These are phyloP conservation scores for Rhodosporidiobolus odoratus DNA, from an alignment of 768 basidiomycete genomes.

Conservation along the genomic window DNA sequence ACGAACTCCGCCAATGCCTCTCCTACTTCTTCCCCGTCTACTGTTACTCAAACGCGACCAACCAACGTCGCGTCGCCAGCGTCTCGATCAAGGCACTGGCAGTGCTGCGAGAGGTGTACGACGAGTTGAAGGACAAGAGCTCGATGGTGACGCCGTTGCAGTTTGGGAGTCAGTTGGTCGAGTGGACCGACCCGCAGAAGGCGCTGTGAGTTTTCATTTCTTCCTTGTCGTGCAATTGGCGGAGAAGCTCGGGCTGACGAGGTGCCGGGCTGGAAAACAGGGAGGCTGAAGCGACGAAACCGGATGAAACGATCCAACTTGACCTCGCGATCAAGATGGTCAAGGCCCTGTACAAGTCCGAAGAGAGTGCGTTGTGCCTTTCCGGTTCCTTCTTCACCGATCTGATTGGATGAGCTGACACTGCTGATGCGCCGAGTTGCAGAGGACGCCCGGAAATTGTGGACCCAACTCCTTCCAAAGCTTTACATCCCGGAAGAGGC, in stretches of 20 bases:
- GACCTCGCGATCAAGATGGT: conserved; percentile 47
- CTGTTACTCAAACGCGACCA: conserved; percentile 68
- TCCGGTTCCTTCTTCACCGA: background rate
- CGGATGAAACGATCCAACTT: conserved; percentile 46
- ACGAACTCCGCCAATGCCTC: conserved; percentile 76
- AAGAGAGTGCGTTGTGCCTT: conserved; percentile 44
- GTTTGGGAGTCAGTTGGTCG: conserved; percentile 49
- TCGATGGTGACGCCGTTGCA: conserved; percentile 46
- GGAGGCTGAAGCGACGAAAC: conserved; percentile 42
- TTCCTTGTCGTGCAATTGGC: background rate
- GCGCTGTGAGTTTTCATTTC: conserved; percentile 44
- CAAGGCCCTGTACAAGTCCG: conserved; percentile 44
- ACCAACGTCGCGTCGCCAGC: conserved; percentile 69
- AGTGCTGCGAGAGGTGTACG: conserved; percentile 46
- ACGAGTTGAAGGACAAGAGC: conserved; percentile 47
- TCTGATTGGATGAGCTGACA: background rate
- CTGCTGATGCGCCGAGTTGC: background rate
- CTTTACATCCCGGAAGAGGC: conserved; percentile 48
- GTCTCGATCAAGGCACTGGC: conserved; percentile 48
- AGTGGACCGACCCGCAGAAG: conserved; percentile 52
- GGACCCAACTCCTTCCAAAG: conserved; percentile 48
- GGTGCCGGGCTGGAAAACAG: conserved; percentile 25
- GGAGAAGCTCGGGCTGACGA: background rate
- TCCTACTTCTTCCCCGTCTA: conserved; percentile 81
- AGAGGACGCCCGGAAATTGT: conserved; percentile 49